Evolutionary conservation across 192 early-diverging fungal species (phyloP).

Genomic region (Gryganskiella cystojenkinii): DNA sequence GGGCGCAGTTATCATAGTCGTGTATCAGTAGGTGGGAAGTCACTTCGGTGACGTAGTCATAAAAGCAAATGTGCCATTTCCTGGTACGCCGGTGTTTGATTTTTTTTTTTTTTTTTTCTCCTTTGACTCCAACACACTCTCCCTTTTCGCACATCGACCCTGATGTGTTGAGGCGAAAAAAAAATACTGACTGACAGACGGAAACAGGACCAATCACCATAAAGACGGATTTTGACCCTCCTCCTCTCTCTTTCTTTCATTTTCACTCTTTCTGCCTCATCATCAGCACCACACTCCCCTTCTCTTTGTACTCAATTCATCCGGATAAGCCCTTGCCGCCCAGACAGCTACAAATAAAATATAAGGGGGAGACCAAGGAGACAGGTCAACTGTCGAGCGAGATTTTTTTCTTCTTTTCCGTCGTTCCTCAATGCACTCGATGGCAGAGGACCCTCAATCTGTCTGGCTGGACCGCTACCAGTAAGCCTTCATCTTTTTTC

Average conservation of each 20-base stretch:
- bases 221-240: too few relatives aligned
- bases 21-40: background rate
- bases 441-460: constrained; percentile 41
- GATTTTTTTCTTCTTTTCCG: background rate
- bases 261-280: background rate
- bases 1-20: too few relatives aligned
- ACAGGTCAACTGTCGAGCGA: too few relatives aligned
- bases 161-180: background rate
- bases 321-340: too few relatives aligned
- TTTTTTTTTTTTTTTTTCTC: constrained; percentile 2
- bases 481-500: too few relatives aligned
- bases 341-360: too few relatives aligned
- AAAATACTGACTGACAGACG: background rate
- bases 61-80: background rate
- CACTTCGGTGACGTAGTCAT: background rate
- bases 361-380: too few relatives aligned
- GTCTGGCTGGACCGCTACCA: constrained; percentile 45
- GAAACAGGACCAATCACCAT: too few relatives aligned
- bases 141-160: background rate
- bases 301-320: too few relatives aligned
- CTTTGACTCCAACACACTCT: background rate
- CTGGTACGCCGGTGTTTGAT: background rate
- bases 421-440: background rate
- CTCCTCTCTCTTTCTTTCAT: background rate
- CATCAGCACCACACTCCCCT: too few relatives aligned